Percentiles rank a stretch among this genome's conserved stretches.
Evolutionary conservation across 164 flowering plant species (phyloP).

Genomic region (Vitis amurensis): DNA sequence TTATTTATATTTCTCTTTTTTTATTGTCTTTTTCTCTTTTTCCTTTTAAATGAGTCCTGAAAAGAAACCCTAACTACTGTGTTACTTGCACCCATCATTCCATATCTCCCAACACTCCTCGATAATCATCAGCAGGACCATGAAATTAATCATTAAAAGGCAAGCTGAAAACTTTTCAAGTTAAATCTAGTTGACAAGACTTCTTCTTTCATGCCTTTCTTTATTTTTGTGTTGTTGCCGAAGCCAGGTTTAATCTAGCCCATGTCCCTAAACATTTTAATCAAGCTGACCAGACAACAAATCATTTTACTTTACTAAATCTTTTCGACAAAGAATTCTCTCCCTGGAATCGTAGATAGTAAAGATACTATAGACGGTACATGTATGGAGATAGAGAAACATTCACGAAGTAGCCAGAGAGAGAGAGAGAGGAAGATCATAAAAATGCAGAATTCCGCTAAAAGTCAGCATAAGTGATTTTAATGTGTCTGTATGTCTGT

Average conservation of each 20-base stretch:
- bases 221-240: neutral
- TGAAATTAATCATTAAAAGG: neutral
- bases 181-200: conserved; percentile 3
- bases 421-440: conserved; percentile 6
- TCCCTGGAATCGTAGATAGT: neutral
- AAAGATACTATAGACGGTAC: neutral
- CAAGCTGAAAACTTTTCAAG: conserved; percentile 1
- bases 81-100: neutral
- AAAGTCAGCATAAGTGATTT: conserved; percentile 22
- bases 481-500: conserved; percentile 24
- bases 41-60: too few species aligned
- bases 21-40: too few species aligned
- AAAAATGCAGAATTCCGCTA: conserved; percentile 3
- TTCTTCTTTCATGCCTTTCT: neutral
- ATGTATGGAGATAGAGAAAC: neutral
- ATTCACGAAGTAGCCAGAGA: neutral
- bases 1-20: too few species aligned
- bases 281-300: neutral
- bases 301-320: neutral
- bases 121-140: neutral
- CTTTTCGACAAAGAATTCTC: too few species aligned
- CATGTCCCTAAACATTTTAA: neutral
- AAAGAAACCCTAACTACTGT: neutral
- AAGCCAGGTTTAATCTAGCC: too few species aligned
- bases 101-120: neutral